Conservation (phyloP, 1,284 basidiomycete genomes). For the Fomes fomentarius region DNA sequence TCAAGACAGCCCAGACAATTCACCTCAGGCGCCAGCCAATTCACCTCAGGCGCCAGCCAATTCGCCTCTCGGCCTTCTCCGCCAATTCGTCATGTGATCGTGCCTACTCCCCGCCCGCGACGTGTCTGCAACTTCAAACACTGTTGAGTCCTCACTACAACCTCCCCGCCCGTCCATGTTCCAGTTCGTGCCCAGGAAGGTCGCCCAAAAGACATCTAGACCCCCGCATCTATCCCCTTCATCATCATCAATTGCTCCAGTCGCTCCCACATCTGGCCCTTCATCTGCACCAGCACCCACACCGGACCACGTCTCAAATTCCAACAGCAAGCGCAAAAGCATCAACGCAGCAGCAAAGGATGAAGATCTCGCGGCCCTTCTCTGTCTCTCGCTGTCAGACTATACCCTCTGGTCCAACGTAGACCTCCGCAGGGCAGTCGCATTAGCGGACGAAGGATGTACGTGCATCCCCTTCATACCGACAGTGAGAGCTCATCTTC, state of each 20-base stretch:
- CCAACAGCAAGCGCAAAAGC: constrained; percentile 23
- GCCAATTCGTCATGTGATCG: no score
- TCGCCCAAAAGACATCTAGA: constrained; percentile 21
- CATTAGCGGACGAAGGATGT: constrained; percentile 53
- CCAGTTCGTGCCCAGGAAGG: constrained; percentile 33
- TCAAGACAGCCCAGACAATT: neutral
- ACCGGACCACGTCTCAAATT: neutral
- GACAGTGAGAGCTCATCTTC: constrained; percentile 18
- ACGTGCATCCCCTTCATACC: constrained; percentile 32
- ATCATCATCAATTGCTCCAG: neutral
- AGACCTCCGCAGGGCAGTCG: constrained; percentile 52
- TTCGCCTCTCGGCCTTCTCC: no score
- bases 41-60: no score
- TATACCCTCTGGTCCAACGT: constrained; percentile 62
- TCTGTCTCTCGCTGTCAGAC: constrained; percentile 66
- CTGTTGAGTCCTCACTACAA: neutral
- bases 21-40: no score
- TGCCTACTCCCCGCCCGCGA: neutral
- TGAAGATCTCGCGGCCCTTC: constrained; percentile 50
- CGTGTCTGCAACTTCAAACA: neutral
- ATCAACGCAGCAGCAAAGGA: constrained; percentile 24
- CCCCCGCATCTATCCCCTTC: neutral
- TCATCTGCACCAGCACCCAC: neutral
- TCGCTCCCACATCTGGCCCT: neutral
- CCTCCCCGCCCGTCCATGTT: constrained; percentile 25